These are phyloP conservation scores for Peltaster fructicola DNA, from an alignment of 2,329 filamentous ascomycete genomes.

Conservation along the genomic window DNA sequence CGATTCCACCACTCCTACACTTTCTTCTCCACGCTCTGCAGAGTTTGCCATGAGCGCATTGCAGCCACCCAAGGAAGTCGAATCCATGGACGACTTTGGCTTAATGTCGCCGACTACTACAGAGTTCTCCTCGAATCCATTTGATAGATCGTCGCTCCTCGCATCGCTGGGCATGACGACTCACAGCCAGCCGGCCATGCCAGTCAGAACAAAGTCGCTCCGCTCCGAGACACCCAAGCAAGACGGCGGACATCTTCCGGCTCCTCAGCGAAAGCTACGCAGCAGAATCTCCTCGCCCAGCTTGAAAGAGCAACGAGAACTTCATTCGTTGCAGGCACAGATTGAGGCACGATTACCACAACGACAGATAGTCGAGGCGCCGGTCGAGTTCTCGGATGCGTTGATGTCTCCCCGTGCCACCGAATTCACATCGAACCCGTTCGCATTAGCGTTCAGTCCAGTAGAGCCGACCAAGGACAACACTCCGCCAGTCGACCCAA, in stretches of 20 bases:
- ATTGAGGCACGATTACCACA: slow-evolving; percentile 13
- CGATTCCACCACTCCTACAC: slow-evolving; percentile 9
- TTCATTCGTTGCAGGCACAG: slow-evolving; percentile 16
- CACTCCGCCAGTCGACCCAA: slow-evolving; percentile 38
- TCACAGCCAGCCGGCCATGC: too few species aligned
- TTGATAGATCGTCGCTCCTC: slow-evolving; percentile 18
- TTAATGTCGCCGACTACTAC: slow-evolving; percentile 24
- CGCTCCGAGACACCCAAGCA: too few species aligned
- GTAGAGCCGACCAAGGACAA: slow-evolving; percentile 30
- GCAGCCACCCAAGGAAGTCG: slow-evolving; percentile 14
- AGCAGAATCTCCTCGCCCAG: slow-evolving; percentile 18
- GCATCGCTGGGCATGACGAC: slow-evolving; percentile 21
- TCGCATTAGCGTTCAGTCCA: slow-evolving; percentile 26
- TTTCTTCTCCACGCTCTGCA: slow-evolving; percentile 22
- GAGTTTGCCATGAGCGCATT: slow-evolving; percentile 21
- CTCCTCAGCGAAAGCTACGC: slow-evolving; percentile 7
- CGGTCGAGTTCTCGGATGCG: slow-evolving; percentile 23
- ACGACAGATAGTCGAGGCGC: neutral
- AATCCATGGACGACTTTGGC: slow-evolving; percentile 20
- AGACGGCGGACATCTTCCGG: too few species aligned
- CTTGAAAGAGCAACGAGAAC: slow-evolving; percentile 16
- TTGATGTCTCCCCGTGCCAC: slow-evolving; percentile 55
- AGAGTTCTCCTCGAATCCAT: slow-evolving; percentile 21
- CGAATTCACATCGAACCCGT: slow-evolving; percentile 53
- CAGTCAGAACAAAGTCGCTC: too few species aligned